Evolutionary conservation across 805 yeast genomes (phyloP).

Genomic region (Saccharomycopsis vini): DNA sequence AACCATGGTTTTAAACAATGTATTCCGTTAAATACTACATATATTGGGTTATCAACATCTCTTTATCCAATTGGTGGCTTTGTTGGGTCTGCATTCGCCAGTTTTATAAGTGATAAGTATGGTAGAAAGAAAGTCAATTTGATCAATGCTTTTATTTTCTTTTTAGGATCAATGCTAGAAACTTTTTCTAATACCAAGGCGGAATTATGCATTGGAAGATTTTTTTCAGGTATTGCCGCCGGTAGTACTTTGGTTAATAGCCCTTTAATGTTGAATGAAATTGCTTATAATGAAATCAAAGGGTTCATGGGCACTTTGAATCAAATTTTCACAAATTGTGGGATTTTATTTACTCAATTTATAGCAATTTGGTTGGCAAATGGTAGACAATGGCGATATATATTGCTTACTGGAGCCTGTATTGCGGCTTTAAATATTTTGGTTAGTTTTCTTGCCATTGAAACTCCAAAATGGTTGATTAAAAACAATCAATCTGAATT

Average conservation of each 20-base stretch:
- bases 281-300: constrained; percentile 57
- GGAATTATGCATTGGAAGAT: constrained; percentile 54
- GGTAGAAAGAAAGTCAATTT: constrained; percentile 56
- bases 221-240: constrained; percentile 76
- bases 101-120: constrained; percentile 47
- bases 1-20: constrained; percentile 32
- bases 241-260: constrained; percentile 82
- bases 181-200: constrained; percentile 37
- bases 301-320: constrained; percentile 86
- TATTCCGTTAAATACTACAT: constrained; percentile 45
- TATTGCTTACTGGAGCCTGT: constrained; percentile 51
- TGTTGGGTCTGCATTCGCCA: constrained; percentile 62
- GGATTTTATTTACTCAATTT: constrained; percentile 73
- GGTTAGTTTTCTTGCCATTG: constrained; percentile 41
- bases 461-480: constrained; percentile 80
- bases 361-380: constrained; percentile 65
- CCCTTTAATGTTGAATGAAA: constrained; percentile 73
- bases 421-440: constrained; percentile 44
- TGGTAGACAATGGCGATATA: constrained; percentile 59
- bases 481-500: constrained; percentile 36
- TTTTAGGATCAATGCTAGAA: constrained; percentile 57
- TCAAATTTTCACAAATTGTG: constrained; percentile 78
- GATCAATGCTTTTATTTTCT: constrained; percentile 41
- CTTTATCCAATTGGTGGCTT: constrained; percentile 84
- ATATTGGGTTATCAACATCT: constrained; percentile 67